Percentiles rank a stretch among this genome's conserved stretches.
These are phyloP conservation scores for Atkinsonella texensis DNA, from an alignment of 2,329 filamentous ascomycete genomes.

Conservation along the genomic window DNA sequence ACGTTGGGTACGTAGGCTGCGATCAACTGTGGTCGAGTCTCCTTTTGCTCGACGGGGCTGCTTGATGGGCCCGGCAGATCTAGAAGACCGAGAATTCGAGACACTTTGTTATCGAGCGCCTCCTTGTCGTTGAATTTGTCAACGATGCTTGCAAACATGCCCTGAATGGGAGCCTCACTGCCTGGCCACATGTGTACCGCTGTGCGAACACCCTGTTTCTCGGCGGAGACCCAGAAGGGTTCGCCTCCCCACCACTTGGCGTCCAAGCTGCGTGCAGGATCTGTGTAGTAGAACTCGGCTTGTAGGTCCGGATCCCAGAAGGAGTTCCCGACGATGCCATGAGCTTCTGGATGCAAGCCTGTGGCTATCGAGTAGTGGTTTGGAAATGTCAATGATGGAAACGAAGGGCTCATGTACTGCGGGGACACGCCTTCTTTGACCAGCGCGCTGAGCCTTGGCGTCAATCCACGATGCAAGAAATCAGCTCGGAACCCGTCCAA, in stretches of 20 bases:
- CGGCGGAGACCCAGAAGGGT: conserved; percentile 87
- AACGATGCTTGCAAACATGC: conserved; percentile 64
- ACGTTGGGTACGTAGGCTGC: conserved; percentile 92
- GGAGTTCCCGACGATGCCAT: conserved; percentile 85
- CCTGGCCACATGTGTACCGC: conserved; percentile 99
- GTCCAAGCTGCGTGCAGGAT: conserved; percentile 62
- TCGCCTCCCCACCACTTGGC: conserved; percentile 93
- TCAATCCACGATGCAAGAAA: conserved; percentile 73
- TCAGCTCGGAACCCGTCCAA: conserved; percentile 94
- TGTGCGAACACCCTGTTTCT: conserved; percentile 63
- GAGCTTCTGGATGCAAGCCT: conserved; percentile 81
- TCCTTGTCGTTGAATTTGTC: conserved; percentile 80
- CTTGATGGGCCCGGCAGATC: conserved; percentile 67
- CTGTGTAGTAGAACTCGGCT: conserved; percentile 80
- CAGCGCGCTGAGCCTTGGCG: conserved; percentile 69
- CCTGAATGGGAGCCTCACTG: conserved; percentile 72
- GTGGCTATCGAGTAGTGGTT: conserved; percentile 93
- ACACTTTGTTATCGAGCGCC: conserved; percentile 60
- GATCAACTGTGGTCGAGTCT: conserved; percentile 75
- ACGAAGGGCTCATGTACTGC: conserved; percentile 84
- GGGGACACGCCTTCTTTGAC: conserved; percentile 78
- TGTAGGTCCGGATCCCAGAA: conserved; percentile 78
- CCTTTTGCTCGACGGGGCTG: conserved; percentile 31
- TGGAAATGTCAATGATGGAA: conserved; percentile 92
- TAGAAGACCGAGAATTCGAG: conserved; percentile 67